Conservation (phyloP, 371 early-diverging fungal species). For the Lichtheimia ramosa region DNA sequence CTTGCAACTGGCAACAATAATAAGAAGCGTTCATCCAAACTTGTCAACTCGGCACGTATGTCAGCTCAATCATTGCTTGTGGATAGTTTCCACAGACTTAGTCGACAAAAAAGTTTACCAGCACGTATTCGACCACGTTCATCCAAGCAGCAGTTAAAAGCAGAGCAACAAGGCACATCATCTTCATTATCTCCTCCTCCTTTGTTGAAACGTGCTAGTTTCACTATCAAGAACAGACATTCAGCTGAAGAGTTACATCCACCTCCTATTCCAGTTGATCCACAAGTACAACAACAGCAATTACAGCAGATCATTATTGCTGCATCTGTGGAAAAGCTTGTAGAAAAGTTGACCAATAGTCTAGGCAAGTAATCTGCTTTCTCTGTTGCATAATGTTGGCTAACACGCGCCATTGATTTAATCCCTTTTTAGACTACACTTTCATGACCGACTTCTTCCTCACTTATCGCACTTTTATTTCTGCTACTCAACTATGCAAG, state of each 20-base stretch:
- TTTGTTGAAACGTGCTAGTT: conserved; percentile 14
- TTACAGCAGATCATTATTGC: conserved; percentile 44
- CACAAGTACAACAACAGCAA: conserved; percentile 4
- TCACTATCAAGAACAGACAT: conserved; percentile 6
- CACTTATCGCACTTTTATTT: conserved; percentile 66
- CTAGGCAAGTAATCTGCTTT: conserved; percentile 37
- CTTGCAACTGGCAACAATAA: conserved; percentile 3
- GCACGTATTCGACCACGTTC: conserved; percentile 3
- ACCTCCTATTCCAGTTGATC: conserved; percentile 3
- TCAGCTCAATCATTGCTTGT: conserved; percentile 12
- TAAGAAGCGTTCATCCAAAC: conserved; percentile 10
- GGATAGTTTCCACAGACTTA: conserved; percentile 10
- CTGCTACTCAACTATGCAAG: conserved; percentile 56
- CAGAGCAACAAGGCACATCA: background rate
- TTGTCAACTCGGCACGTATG: conserved; percentile 16
- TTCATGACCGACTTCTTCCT: conserved; percentile 74
- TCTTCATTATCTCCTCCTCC: background rate
- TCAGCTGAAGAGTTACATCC: background rate
- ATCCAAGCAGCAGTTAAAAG: background rate
- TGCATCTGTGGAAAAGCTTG: conserved; percentile 63
- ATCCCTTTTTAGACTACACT: conserved; percentile 51
- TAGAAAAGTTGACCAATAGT: conserved; percentile 62
- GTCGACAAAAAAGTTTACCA: conserved; percentile 16
- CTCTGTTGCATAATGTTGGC: background rate
- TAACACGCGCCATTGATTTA: background rate